These are phyloP conservation scores for Zalerion maritima DNA, from an alignment of 495 filamentous ascomycete species.

Conservation along the genomic window DNA sequence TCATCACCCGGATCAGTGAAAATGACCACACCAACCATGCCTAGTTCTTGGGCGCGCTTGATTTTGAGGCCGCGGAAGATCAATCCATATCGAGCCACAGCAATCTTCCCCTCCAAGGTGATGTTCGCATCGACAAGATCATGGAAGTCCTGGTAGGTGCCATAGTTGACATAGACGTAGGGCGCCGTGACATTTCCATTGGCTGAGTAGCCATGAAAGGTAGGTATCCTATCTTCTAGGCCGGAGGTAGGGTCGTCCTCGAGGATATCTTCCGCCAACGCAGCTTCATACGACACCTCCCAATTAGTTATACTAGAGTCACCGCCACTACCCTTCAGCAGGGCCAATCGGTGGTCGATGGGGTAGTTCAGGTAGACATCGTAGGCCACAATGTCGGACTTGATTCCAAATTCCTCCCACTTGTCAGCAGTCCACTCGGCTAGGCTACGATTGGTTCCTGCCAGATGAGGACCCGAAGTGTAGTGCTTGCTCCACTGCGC, in stretches of 20 bases:
- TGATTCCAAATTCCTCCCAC: conserved; percentile 74
- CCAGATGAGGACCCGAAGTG: conserved; percentile 74
- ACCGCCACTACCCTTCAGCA: conserved; percentile 39
- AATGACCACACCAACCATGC: conserved; percentile 74
- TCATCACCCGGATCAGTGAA: conserved; percentile 89
- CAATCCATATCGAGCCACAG: conserved; percentile 70
- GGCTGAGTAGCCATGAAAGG: conserved; percentile 91
- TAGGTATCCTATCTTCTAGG: conserved; percentile 62
- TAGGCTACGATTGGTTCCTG: conserved; percentile 64
- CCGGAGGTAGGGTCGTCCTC: conserved; percentile 67
- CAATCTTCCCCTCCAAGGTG: conserved; percentile 69
- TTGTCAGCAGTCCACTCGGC: conserved; percentile 75
- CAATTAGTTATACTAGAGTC: conserved; percentile 20
- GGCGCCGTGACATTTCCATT: conserved; percentile 76
- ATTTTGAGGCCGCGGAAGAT: conserved; percentile 88
- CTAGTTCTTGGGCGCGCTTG: conserved; percentile 81
- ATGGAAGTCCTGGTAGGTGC: conserved; percentile 71
- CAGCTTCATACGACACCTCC: conserved; percentile 64
- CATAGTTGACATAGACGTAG: conserved; percentile 76
- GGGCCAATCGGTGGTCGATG: conserved; percentile 56
- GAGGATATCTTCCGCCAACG: conserved; percentile 73
- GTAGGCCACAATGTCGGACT: conserved; percentile 59
- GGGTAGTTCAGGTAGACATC: conserved; percentile 91
- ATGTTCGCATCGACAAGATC: conserved; percentile 67
- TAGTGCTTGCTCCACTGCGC: conserved; percentile 86